Conservation (phyloP, 208 protist genomes). For the Porcisia hertigi region DNA sequence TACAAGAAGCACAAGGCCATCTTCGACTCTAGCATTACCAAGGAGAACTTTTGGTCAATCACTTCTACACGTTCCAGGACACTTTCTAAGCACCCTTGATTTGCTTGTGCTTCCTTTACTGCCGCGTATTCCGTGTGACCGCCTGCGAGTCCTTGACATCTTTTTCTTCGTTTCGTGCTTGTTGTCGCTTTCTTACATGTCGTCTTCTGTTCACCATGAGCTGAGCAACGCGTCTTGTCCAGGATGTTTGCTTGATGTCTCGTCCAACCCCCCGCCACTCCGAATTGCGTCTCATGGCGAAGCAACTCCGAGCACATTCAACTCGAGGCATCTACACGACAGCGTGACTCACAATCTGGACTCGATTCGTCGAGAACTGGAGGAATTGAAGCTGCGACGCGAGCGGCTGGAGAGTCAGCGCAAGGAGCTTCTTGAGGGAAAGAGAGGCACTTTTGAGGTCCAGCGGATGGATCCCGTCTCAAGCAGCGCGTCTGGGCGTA, state of each 20-base stretch:
- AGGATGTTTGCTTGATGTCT: not conserved
- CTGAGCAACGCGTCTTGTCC: not conserved
- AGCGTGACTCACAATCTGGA: conserved; percentile 25
- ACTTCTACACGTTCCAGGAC: too few species aligned
- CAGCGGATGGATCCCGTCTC: not conserved
- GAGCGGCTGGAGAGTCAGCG: conserved; percentile 58
- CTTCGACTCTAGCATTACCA: too few species aligned
- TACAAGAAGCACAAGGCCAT: too few species aligned
- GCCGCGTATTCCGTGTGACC: too few species aligned
- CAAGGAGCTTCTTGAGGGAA: conserved; percentile 35
- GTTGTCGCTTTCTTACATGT: conserved; percentile 4
- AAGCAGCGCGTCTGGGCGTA: not conserved
- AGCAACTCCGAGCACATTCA: not conserved
- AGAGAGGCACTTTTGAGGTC: not conserved
- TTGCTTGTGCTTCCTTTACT: too few species aligned
- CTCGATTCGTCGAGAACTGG: conserved; percentile 57
- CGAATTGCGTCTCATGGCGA: not conserved
- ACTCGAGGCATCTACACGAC: not conserved
- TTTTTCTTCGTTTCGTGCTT: not conserved
- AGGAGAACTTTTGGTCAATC: too few species aligned
- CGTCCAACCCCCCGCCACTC: not conserved
- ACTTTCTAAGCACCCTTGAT: too few species aligned
- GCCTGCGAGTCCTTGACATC: too few species aligned
- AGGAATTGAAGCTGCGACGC: conserved; percentile 52
- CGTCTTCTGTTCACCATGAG: not conserved